These are phyloP conservation scores for Cyberlindnera veronae DNA, from an alignment of 805 yeast species.

Conservation along the genomic window DNA sequence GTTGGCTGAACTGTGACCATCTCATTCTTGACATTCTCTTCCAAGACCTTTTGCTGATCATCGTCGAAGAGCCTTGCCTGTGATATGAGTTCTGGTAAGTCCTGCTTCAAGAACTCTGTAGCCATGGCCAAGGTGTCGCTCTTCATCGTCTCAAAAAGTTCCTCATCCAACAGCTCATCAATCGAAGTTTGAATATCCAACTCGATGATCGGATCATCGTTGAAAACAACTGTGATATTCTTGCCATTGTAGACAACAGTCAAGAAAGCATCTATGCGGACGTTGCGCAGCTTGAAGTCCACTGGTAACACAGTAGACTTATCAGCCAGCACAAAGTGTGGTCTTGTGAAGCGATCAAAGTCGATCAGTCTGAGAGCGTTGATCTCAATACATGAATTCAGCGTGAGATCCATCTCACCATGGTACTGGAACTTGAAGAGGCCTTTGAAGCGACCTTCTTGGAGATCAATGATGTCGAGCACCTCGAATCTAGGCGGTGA, in stretches of 20 bases:
- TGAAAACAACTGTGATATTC: constrained; percentile 24
- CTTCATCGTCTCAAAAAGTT: constrained; percentile 20
- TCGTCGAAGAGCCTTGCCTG: constrained; percentile 14
- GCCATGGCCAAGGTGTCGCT: constrained; percentile 20
- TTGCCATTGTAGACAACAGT: constrained; percentile 22
- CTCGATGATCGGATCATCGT: constrained; percentile 25
- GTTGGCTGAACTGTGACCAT: neutral
- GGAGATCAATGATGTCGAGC: constrained; percentile 23
- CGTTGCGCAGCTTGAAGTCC: constrained; percentile 19
- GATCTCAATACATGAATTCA: constrained; percentile 24
- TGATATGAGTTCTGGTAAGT: constrained; percentile 23
- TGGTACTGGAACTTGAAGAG: constrained; percentile 24
- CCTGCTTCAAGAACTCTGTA: constrained; percentile 20
- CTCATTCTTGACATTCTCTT: neutral
- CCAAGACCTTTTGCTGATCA: neutral
- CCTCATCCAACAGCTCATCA: constrained; percentile 28
- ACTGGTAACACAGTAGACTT: constrained; percentile 27
- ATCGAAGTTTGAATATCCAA: constrained; percentile 24
- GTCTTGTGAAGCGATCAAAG: constrained; percentile 27
- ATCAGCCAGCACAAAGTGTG: constrained; percentile 23
- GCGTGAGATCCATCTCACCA: constrained; percentile 19
- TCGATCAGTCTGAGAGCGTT: constrained; percentile 25
- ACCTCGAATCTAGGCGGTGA: constrained; percentile 22
- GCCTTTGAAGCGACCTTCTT: constrained; percentile 21
- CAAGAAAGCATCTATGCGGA: constrained; percentile 21